Evolutionary conservation across 2,329 filamentous ascomycete genomes (phyloP).

Genomic region (Trichoderma sp.): DNA sequence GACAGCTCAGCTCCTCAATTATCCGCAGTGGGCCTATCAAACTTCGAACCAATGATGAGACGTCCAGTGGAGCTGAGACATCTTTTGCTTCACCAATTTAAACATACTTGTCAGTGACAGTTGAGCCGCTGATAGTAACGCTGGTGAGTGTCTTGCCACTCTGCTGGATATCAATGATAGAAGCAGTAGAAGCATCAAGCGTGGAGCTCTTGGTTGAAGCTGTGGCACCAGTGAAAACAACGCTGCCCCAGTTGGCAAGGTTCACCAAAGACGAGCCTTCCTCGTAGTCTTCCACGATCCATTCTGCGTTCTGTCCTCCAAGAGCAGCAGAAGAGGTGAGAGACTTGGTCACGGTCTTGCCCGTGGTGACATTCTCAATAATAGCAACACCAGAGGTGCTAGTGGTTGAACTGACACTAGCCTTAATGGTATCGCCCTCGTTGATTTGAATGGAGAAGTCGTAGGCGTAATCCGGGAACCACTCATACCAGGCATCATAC

Average conservation of each 20-base stretch:
- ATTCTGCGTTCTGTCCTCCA: constrained; percentile 8
- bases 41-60: not conserved
- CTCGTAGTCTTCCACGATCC: constrained; percentile 16
- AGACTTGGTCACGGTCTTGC: constrained; percentile 15
- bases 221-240: constrained; percentile 15
- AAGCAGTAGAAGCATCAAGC: constrained; percentile 1
- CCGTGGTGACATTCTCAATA: constrained; percentile 15
- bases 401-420: not conserved
- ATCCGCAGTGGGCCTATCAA: not conserved
- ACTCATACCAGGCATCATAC: constrained; percentile 21
- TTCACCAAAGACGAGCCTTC: not conserved
- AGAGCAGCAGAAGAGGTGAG: not conserved
- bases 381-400: constrained; percentile 3
- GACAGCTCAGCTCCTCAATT: not conserved
- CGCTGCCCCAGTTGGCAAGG: constrained; percentile 17
- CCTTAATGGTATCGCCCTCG: constrained; percentile 2
- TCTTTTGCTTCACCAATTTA: not conserved
- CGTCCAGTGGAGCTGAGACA: not conserved
- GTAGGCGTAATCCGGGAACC: constrained; percentile 10
- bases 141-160: not conserved
- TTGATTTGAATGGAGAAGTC: constrained; percentile 1
- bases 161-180: constrained; percentile 3
- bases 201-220: not conserved
- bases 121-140: constrained; percentile 6
- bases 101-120: constrained; percentile 3